Evolutionary conservation across 108 stramenopile species (phyloP), one percentile per base, ranked within the genome.

Genomic region (Aurantiochytrium sp.): DNA sequence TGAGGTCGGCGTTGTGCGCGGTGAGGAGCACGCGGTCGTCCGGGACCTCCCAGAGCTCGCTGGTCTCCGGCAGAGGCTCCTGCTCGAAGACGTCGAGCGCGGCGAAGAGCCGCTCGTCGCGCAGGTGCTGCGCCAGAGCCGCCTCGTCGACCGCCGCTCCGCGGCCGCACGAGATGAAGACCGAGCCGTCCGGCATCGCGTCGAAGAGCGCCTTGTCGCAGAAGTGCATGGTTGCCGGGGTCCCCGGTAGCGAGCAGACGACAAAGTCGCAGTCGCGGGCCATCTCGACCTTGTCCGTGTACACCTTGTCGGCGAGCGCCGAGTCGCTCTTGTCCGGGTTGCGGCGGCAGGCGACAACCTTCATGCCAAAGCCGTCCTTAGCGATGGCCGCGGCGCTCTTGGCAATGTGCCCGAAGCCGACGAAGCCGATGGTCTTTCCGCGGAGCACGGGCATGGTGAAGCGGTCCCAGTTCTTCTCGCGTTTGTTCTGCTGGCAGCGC

Each of bases 371-470:
- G 1, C 91, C 93, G 27, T 89, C 6, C 30, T 32, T 24, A 19
- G 96, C 96, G 34, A 96, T 86, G 68, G 87, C 93, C 50, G 95
- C 96, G 55, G 88, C 69, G 4, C 94, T 93, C 22, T 92, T 88
- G n/a, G 95, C 97, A 91, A 96, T 96, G 88, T 96, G 94, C 19
- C 96, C 97, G 86, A 95, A 97, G 12, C 97, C 97, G 21, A 97
- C 90, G 4, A 97, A 88, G 4, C 96, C 96, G 91, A 97, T 52
- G 0, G 95, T 96, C 34, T 69, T 45, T 15, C 65, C 86, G 34
- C 68, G 55, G 34, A 90, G 21, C n/a, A 68, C 69, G 30, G 22
- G 24, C 87, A 90, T 86, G 37, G 17, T 4, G 73, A 90, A 90
- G 39, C 34, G 55, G 42, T 90, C 87, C 87, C 87, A 90, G 4